phyloP scores from a whole-genome alignment of 2,329 filamentous ascomycete species.

The Botrytis deweyae region DNA sequence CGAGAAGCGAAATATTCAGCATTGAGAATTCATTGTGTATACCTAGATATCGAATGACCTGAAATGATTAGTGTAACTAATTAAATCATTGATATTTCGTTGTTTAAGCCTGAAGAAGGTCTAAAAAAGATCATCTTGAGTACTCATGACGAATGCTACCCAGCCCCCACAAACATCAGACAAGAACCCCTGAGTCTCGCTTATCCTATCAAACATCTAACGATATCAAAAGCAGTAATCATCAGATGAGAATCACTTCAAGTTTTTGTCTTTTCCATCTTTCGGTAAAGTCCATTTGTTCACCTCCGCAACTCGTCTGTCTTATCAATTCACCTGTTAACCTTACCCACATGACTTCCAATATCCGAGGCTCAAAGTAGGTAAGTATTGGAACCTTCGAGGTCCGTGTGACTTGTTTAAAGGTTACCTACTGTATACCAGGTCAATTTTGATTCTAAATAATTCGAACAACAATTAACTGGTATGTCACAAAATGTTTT shows the following conservation, averaged over 20 bases:
- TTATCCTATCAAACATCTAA: not conserved
- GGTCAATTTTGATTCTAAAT: not conserved
- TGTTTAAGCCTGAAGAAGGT: not conserved
- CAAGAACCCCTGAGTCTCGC: conserved; percentile 5
- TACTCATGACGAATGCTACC: not conserved
- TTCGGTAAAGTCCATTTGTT: not conserved
- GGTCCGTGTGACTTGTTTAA: not conserved
- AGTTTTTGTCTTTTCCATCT: fast-evolving
- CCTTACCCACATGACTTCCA: not conserved
- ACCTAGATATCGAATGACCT: not conserved
- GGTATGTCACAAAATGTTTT: not conserved
- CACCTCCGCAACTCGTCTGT: not conserved
- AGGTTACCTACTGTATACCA: fast-evolving
- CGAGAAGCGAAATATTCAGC: not conserved
- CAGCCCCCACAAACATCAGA: not conserved
- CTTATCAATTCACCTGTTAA: not conserved
- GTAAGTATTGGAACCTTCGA: not conserved
- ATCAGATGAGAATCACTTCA: not conserved
- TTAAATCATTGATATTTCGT: not conserved
- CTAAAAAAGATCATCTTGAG: not conserved
- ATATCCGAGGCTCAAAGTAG: not conserved
- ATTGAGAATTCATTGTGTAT: not conserved
- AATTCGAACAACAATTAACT: not conserved
- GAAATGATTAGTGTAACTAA: not conserved
- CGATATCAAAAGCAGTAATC: not conserved